Base-by-base conservation (phyloP, 306 rosid genomes). In the Sindora glabra region DNA sequence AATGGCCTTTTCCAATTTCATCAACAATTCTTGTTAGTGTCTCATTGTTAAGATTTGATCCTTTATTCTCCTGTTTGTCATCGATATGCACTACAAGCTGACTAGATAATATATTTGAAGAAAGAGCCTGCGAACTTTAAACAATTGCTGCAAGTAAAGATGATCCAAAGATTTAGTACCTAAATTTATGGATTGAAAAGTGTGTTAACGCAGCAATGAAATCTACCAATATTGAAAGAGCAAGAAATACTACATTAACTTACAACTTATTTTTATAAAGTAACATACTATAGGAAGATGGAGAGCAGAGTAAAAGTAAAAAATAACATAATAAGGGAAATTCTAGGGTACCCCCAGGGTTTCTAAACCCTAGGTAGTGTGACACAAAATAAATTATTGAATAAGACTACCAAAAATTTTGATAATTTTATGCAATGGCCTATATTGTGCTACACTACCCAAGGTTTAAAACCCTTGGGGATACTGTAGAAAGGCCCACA, bases 71-170 rank as follows among this genome's bases (percentile, higher is more conserved):
- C 54, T 78, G 96, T 50, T 77, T 77, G 60, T 69, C 88, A 75
- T 89, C 83, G 67, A 71, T 47, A 58, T 70, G 78, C 47, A 52
- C 62, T 18, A 81, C 49, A 16, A 81, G 72, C 60, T 84, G 89
- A 64, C 69, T 76, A 67, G 89, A 62, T 64, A 75, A 72, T 49
- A 67, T 79, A 62, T 91, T 92, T 8, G 90, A 76, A 68, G 73
- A 77, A 60, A 96, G 81, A 73, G 79, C 78, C 79, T 85, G 90
- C 61, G 99, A 86, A 87, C 99, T 94, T 83, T 89, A 95, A 77
- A 89, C 95, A 97, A 94, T 89, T 40, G 99, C 97, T 14, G 99
- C 97, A 77, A 87, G 99, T 78, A 94, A 77, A 78, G 97, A 82
- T 61, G 99, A 84, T 67, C 97, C 99, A 77, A 97, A 89, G 65